Percentiles rank a stretch among this genome's conserved stretches.
These are phyloP conservation scores for Coemansia sp. DNA, from an alignment of 371 early-diverging fungal genomes.

Conservation along the genomic window DNA sequence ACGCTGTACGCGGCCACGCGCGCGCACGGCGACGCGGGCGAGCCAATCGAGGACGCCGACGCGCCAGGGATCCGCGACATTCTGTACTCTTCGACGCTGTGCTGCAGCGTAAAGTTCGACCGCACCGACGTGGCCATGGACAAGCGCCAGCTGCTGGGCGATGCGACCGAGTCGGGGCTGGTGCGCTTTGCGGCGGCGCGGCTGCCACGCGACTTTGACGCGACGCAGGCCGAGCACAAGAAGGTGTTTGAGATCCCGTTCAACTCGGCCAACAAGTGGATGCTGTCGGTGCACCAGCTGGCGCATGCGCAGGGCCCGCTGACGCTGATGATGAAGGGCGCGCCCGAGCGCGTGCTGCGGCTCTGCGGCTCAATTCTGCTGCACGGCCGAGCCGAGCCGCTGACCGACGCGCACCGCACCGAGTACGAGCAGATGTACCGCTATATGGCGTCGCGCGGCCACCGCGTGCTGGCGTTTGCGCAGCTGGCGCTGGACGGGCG, in stretches of 20 bases:
- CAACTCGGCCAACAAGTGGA: constrained; percentile 94
- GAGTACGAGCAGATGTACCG: constrained; percentile 74
- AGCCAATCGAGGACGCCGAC: constrained; percentile 26
- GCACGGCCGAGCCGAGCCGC: constrained; percentile 53
- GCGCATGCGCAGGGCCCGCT: constrained; percentile 66
- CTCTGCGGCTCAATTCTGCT: constrained; percentile 70
- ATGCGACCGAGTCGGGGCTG: constrained; percentile 92
- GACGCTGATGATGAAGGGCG: constrained; percentile 87
- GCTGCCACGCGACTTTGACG: constrained; percentile 66
- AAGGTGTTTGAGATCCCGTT: constrained; percentile 96
- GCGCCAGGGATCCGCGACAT: constrained; percentile 69
- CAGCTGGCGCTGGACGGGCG: constrained; percentile 62
- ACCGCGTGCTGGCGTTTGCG: constrained; percentile 94
- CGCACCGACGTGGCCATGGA: constrained; percentile 77
- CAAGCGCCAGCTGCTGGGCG: constrained; percentile 75
- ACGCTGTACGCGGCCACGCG: constrained; percentile 66
- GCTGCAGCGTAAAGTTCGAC: constrained; percentile 84
- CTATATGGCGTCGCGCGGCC: constrained; percentile 86
- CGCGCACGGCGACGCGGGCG: constrained; percentile 50
- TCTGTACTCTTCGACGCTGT: constrained; percentile 68
- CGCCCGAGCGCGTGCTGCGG: constrained; percentile 86
- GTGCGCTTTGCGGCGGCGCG: constrained; percentile 71
- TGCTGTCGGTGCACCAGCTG: constrained; percentile 78
- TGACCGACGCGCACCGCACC: constrained; percentile 62
- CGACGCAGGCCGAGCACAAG: constrained; percentile 61